Percentiles rank a stretch among this genome's conserved stretches.
Conservation (phyloP, 805 yeast genomes). For the Debaryomyces tyrocola region DNA sequence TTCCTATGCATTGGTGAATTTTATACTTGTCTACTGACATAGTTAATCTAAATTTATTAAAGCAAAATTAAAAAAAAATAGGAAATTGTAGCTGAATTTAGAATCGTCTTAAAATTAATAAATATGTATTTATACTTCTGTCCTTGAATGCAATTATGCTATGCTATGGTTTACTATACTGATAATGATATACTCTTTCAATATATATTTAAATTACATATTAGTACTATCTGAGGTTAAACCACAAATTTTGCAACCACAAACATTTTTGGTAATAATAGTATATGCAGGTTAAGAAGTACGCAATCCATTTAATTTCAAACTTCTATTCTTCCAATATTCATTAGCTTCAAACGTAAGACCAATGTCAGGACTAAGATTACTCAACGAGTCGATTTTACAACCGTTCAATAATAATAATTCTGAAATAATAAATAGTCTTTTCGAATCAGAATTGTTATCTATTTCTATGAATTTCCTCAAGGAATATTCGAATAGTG, state of each 20-base stretch:
- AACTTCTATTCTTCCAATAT: slow-evolving; percentile 48
- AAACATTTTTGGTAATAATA: neutral
- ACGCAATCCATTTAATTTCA: slow-evolving; percentile 8
- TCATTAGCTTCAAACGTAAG: slow-evolving; percentile 46
- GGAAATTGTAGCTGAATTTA: neutral
- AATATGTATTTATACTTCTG: too few relatives aligned
- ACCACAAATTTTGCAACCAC: slow-evolving; percentile 5
- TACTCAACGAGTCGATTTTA: slow-evolving; percentile 34
- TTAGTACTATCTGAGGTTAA: too few relatives aligned
- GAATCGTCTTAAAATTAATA: too few relatives aligned
- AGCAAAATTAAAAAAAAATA: neutral
- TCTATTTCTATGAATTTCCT: slow-evolving; percentile 39
- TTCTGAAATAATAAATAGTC: slow-evolving; percentile 52
- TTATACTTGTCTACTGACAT: slow-evolving; percentile 20
- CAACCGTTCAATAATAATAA: slow-evolving; percentile 58
- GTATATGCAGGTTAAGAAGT: neutral
- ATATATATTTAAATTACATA: too few relatives aligned
- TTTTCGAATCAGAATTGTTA: slow-evolving; percentile 7
- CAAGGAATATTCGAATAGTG: slow-evolving; percentile 51
- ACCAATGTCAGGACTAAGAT: slow-evolving; percentile 30
- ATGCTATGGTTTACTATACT: too few relatives aligned
- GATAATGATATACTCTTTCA: too few relatives aligned
- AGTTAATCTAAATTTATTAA: neutral
- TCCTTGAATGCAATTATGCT: too few relatives aligned
- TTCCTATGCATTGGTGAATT: slow-evolving; percentile 63